phyloP scores from a whole-genome alignment of 2,329 filamentous ascomycete genomes.

The Exophiala lecanii-corni region DNA sequence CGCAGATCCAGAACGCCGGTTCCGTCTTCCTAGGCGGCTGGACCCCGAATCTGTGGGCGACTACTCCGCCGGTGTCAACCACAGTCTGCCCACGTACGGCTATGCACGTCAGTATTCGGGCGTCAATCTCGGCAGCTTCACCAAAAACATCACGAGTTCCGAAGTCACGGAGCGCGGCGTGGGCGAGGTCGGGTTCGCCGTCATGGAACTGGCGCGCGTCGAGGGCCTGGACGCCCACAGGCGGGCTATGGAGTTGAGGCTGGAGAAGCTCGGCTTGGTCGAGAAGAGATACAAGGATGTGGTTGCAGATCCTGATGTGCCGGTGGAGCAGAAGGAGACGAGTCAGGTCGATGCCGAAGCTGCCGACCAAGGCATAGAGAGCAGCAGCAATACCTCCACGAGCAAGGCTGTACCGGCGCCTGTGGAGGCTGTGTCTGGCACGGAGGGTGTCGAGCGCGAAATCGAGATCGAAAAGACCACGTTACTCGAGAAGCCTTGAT shows the following conservation, averaged over 20 bases:
- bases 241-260: constrained; percentile 62
- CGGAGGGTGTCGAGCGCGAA: background rate
- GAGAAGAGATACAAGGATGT: constrained; percentile 3
- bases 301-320: background rate
- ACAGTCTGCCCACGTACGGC: constrained; percentile 93
- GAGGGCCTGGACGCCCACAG: constrained; percentile 94
- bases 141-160: constrained; percentile 96
- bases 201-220: constrained; percentile 92
- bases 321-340: background rate
- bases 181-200: constrained; percentile 76
- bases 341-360: background rate
- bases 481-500: background rate
- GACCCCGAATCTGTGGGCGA: constrained; percentile 98
- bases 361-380: too few species aligned
- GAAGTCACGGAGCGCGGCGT: constrained; percentile 83
- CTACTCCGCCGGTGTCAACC: constrained; percentile 96
- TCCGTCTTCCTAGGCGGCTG: constrained; percentile 94
- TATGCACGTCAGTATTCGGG: constrained; percentile 98
- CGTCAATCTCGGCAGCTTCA: constrained; percentile 90
- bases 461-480: background rate
- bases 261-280: constrained; percentile 38
- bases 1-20: constrained; percentile 84
- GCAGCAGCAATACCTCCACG: background rate
- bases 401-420: background rate
- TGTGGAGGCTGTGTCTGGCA: background rate